Percentiles rank a stretch among this genome's conserved stretches.
phyloP scores from a whole-genome alignment of 2,329 filamentous ascomycete species.

The Cephalotrichum gorgonifer region DNA sequence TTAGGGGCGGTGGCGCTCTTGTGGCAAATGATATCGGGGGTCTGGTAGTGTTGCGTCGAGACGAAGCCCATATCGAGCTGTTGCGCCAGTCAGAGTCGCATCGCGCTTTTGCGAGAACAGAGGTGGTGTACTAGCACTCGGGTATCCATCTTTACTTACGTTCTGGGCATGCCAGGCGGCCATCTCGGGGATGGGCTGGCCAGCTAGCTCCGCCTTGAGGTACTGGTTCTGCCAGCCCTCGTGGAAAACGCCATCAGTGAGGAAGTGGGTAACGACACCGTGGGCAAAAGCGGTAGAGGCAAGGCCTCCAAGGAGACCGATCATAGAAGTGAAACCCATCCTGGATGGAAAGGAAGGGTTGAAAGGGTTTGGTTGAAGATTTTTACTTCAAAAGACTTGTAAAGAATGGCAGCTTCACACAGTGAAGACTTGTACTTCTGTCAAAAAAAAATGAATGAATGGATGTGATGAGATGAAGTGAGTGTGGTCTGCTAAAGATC shows the following conservation, averaged over 20 bases:
- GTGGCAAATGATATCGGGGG: conserved; percentile 35
- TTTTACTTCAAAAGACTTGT: not conserved
- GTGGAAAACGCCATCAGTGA: not conserved
- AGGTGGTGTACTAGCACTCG: too few relatives aligned
- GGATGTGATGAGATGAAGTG: not conserved
- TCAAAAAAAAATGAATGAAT: conserved; percentile 1
- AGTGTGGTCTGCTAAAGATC: not conserved
- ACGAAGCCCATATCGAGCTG: conserved; percentile 34
- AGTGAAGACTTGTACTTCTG: not conserved
- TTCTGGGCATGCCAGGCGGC: not conserved
- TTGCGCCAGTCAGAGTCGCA: too few relatives aligned
- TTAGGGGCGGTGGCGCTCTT: conserved; percentile 22
- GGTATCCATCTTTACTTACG: too few relatives aligned
- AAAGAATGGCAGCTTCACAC: not conserved
- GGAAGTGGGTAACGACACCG: not conserved
- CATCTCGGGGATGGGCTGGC: too few relatives aligned
- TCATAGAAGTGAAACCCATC: not conserved
- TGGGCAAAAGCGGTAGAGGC: not conserved
- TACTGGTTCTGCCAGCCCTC: not conserved
- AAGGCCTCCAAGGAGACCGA: not conserved
- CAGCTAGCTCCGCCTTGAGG: not conserved
- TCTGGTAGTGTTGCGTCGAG: conserved; percentile 25
- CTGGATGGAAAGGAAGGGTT: not conserved
- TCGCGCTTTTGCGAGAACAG: too few relatives aligned
- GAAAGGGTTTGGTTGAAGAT: not conserved